Evolutionary conservation across 2,329 filamentous ascomycete species (phyloP), one percentile per base, ranked within the genome.

Genomic region (Alternaria sp.): DNA sequence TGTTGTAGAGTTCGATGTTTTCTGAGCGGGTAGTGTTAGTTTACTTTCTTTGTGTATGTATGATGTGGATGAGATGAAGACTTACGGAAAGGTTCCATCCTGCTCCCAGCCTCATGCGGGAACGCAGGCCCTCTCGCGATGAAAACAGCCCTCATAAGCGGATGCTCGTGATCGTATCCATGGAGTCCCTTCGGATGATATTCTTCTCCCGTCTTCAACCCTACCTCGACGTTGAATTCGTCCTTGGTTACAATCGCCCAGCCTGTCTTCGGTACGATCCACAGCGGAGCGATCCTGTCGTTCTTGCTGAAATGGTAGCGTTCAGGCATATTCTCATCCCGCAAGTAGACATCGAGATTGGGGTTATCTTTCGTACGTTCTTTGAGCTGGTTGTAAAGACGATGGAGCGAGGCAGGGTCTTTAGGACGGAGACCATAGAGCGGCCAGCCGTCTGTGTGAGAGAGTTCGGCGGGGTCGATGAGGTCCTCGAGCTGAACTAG

Each of bases 121-220:
- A 99, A 99, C 0, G 95, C 94, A 5, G 96, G 96, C 0, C 96
- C 96, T 43, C 93, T 86, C 2, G 96, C 96, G 53, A 98, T 86
- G 73, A 99, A 99, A 46, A 99, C 96, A 0, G 96, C 95, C 43
- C 96, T 86, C 96, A 99, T 99, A 47, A 99, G 84, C 0, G 95
- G 94, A 77, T 99, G 91, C 74, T 97, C 90, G 73, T 97, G 91
- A 77, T 99, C 96, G 76, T 98, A 99, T 2, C 96, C 96, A 76
- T 99, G 96, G 3, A 99, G 83, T 3, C 96, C 96, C 26, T 87
- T 87, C 0, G 96, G 96, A 69, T 91, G 87, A 75, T 97, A 99
- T 0, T 88, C 84, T 12, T 87, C 78, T 0, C 88, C 88, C 12
- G 88, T 88, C 58, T 86, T 84, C 65, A 89, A 85, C 0, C 87